phyloP scores from a whole-genome alignment of 805 yeast genomes.

The Wilhelminamyces savonicus region DNA sequence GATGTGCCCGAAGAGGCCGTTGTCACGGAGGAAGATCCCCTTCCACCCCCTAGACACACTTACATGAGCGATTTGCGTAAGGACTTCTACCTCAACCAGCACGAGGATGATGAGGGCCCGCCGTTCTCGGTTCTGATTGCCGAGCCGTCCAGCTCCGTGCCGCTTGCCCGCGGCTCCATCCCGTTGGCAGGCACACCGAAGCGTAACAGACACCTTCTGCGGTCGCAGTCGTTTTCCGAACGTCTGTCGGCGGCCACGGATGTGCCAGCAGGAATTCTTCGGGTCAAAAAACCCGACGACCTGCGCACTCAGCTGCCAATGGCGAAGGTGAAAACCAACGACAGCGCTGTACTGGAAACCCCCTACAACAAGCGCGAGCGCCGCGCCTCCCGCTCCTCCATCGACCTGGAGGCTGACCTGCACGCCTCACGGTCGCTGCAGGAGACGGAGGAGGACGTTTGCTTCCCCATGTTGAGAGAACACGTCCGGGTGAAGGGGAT shows the following conservation, averaged over 20 bases:
- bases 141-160: constrained; percentile 1
- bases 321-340: constrained; percentile 14
- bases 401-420: constrained; percentile 63
- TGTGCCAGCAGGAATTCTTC: not conserved
- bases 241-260: constrained; percentile 3
- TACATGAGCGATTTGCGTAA: constrained; percentile 11
- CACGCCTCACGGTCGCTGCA: constrained; percentile 74
- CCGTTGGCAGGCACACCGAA: constrained; percentile 8
- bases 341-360: no score
- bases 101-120: constrained; percentile 13
- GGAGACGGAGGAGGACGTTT: constrained; percentile 95
- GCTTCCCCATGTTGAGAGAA: constrained; percentile 85
- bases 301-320: constrained; percentile 14
- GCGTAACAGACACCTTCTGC: constrained; percentile 13
- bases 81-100: constrained; percentile 11
- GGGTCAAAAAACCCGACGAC: not conserved
- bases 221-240: constrained; percentile 16
- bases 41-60: not conserved
- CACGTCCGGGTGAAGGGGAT: constrained; percentile 61
- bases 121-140: constrained; percentile 1
- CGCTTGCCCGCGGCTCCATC: constrained; percentile 6
- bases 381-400: constrained; percentile 30
- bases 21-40: not conserved
- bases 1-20: constrained; percentile 1
- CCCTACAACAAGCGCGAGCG: constrained; percentile 23